A percentile compares a stretch with the other conserved stretches of the same genome.
Conservation (phyloP, 768 basidiomycete species). For the Dioszegia aurantiaca region DNA sequence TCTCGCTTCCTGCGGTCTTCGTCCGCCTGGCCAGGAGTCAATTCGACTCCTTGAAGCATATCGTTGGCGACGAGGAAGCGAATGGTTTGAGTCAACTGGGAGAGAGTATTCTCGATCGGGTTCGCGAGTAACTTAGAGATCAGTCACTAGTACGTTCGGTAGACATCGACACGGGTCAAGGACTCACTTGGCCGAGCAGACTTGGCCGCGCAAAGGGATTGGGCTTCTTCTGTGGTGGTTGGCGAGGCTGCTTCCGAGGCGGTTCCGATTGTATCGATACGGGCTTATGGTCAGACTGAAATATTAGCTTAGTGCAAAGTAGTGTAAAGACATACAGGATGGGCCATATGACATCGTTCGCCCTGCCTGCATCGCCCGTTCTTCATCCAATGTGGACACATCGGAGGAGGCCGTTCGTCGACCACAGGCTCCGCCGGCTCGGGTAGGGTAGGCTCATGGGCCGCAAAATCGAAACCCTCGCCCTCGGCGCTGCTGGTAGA, state of each 20-base stretch:
- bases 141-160: conserved; percentile 7
- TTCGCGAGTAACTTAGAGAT: conserved; percentile 66
- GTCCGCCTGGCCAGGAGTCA: conserved; percentile 72
- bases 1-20: conserved; percentile 33
- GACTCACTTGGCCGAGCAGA: conserved; percentile 73
- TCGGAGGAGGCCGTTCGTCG: neutral
- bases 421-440: neutral
- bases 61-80: conserved; percentile 86
- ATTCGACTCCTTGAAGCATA: conserved; percentile 75
- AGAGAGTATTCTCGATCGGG: conserved; percentile 82
- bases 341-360: conserved; percentile 38
- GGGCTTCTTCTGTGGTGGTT: conserved; percentile 18
- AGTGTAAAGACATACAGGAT: conserved; percentile 28
- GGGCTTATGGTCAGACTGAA: neutral
- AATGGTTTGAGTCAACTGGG: conserved; percentile 88
- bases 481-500: conserved; percentile 6
- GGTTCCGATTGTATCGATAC: neutral
- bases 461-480: neutral
- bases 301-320: neutral
- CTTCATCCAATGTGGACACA: conserved; percentile 39
- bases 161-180: too few species aligned
- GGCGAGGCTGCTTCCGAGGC: neutral
- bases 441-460: neutral
- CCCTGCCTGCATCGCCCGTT: conserved; percentile 38
- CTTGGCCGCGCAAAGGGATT: conserved; percentile 58